Percentiles rank a stretch among this genome's conserved stretches.
These are phyloP conservation scores for Pterocarpus macrocarpus DNA, from an alignment of 306 rosid species.

Conservation along the genomic window DNA sequence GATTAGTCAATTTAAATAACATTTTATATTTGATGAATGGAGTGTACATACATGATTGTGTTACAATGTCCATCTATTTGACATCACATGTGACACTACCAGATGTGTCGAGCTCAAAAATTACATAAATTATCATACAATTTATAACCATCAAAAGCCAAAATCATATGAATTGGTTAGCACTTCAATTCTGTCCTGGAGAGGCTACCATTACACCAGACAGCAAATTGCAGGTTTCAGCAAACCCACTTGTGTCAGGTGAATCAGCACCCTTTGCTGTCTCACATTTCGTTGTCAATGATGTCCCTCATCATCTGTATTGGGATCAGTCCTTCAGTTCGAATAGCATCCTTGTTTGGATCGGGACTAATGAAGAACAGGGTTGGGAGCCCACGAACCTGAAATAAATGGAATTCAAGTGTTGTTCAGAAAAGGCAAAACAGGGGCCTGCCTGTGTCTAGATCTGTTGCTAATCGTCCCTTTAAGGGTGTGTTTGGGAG, in stretches of 20 bases:
- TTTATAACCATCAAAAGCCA: slow-evolving; percentile 21
- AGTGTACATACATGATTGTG: slow-evolving; percentile 39
- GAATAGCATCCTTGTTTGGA: slow-evolving; percentile 83
- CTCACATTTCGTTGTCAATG: slow-evolving; percentile 77
- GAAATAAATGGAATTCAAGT: slow-evolving; percentile 25
- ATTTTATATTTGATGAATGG: slow-evolving; percentile 43
- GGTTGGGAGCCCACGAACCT: slow-evolving; percentile 95
- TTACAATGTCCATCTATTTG: slow-evolving; percentile 31
- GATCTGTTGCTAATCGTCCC: slow-evolving; percentile 36
- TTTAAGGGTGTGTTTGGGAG: neutral
- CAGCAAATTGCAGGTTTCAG: slow-evolving; percentile 45
- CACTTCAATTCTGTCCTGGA: slow-evolving; percentile 39
- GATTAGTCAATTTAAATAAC: slow-evolving; percentile 4
- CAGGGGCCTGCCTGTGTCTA: neutral
- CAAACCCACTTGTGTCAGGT: slow-evolving; percentile 31
- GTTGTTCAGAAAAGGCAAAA: neutral
- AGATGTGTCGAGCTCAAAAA: slow-evolving; percentile 41
- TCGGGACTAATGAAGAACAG: slow-evolving; percentile 84
- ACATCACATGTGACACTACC: slow-evolving; percentile 48
- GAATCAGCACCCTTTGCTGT: slow-evolving; percentile 28
- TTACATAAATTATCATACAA: slow-evolving; percentile 37
- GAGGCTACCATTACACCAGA: slow-evolving; percentile 46
- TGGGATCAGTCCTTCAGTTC: slow-evolving; percentile 93
- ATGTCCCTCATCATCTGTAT: slow-evolving; percentile 96
- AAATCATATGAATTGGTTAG: slow-evolving; percentile 49